These are phyloP conservation scores for Aspergillus bombycis DNA, from an alignment of 2,329 filamentous ascomycete genomes.

Conservation along the genomic window DNA sequence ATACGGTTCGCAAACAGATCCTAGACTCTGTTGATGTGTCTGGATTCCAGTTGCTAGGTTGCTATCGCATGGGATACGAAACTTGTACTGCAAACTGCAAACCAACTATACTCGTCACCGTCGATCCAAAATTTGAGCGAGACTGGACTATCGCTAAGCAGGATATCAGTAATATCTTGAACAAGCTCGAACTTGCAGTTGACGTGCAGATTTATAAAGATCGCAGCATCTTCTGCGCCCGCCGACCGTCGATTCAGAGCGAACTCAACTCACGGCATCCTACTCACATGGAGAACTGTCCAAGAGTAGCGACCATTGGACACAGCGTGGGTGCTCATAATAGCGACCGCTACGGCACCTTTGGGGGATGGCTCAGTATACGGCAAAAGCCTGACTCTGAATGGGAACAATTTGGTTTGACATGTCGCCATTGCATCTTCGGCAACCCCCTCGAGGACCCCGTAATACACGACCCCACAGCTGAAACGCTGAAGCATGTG, in stretches of 20 bases:
- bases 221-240: not conserved
- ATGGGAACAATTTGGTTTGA: not conserved
- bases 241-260: not conserved
- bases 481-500: not conserved
- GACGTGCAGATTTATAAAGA: not conserved
- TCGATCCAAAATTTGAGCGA: not conserved
- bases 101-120: not conserved
- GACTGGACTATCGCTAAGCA: not conserved
- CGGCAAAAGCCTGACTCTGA: not conserved
- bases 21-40: not conserved
- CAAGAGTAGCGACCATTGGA: not conserved
- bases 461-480: not conserved
- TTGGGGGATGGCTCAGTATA: not conserved
- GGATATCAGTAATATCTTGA: not conserved
- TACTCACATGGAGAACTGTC: not conserved
- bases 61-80: not conserved
- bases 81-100: not conserved
- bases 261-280: not conserved
- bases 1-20: not conserved
- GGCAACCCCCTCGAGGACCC: not conserved
- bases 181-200: not conserved
- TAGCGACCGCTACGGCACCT: not conserved
- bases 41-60: not conserved
- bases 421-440: constrained; percentile 1
- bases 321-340: not conserved